A percentile compares a stretch with the other conserved stretches of the same genome.
phyloP scores from a whole-genome alignment of 768 basidiomycete species.

The Calvatia gigantea region DNA sequence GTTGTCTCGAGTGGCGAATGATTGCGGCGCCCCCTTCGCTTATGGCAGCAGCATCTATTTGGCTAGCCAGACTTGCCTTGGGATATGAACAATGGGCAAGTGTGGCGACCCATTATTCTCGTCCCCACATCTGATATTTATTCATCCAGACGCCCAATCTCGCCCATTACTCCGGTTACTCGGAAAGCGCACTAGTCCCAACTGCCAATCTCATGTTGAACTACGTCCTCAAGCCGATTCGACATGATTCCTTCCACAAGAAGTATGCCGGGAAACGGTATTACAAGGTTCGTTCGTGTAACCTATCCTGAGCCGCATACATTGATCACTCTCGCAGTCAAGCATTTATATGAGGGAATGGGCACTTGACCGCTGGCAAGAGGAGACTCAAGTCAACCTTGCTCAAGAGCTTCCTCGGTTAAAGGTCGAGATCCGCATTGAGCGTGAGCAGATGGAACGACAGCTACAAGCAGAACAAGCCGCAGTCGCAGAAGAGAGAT shows the following conservation, averaged over 20 bases:
- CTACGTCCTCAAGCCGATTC: conserved; percentile 77
- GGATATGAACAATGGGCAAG: conserved; percentile 87
- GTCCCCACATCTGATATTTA: conserved; percentile 5
- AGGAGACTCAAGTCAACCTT: conserved; percentile 57
- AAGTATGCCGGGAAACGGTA: conserved; percentile 92
- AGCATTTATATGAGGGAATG: conserved; percentile 82
- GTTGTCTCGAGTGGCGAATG: conserved; percentile 82
- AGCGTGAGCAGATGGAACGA: conserved; percentile 30
- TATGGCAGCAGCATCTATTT: conserved; percentile 86
- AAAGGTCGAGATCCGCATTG: conserved; percentile 51
- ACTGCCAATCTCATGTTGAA: conserved; percentile 92
- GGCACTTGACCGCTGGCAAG: conserved; percentile 75
- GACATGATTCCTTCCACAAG: conserved; percentile 85
- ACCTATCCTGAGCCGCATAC: not conserved
- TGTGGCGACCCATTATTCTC: conserved; percentile 13
- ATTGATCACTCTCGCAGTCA: conserved; percentile 42
- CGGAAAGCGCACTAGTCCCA: conserved; percentile 79
- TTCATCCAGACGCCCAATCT: conserved; percentile 67
- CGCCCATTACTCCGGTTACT: conserved; percentile 92
- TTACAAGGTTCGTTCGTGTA: conserved; percentile 59
- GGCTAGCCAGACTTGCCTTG: conserved; percentile 83
- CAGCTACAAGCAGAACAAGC: conserved; percentile 14
- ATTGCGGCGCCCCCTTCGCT: conserved; percentile 80
- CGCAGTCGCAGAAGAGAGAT: conserved; percentile 9
- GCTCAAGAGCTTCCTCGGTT: conserved; percentile 54